Base-by-base conservation (phyloP, 192 early-diverging fungal species). In the Gaertneriomyces sp. region DNA sequence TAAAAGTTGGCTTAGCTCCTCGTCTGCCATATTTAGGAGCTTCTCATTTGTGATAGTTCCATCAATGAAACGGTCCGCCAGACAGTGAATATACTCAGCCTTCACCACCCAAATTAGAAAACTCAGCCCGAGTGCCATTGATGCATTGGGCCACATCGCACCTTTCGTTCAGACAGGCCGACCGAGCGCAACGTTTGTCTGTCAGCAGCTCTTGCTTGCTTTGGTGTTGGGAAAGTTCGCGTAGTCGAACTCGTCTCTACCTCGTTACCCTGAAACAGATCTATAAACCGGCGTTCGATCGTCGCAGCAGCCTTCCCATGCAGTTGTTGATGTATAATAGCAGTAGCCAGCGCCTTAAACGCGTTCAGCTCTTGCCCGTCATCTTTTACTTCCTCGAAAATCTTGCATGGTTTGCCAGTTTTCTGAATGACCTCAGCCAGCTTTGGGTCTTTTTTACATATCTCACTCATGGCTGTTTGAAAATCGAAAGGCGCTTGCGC, bases 241-340 rank as follows among this genome's bases (percentile, higher is more conserved):
- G 45, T 39, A 5, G 38, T 10, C 8, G 66, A 16, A 25, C 12
- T 39, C 17, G 54, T 4, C 12, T 56, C 58, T 12, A 25, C 19
- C 1, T 2, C 25, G 10, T 60, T 38, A 5, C 56, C 54, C 5
- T 42, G 9, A 60, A 83, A 89, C 7, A 77, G 68, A 17, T 67
- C 70, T 20, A 91, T 44, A 47, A 88, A 89, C 49, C 77, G 56
- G 1, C 74, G 59, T 8, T 74, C 59, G 61, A 91, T 91, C 5
- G 87, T 68, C 6, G 74, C 69, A 1, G 87, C 88, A 6, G 88
- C 89, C 43, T 82, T 85, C 14, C 89, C 89, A 11, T 76, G 74
- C 19, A 91, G 75, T 75, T 90, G 89, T 41, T 90, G 89, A 61
- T 82, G 89, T 43, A 90, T 75, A 45, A 90, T 85, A 4, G 85